Conservation (phyloP, 371 early-diverging fungal species). For the Mortierella sp. region DNA sequence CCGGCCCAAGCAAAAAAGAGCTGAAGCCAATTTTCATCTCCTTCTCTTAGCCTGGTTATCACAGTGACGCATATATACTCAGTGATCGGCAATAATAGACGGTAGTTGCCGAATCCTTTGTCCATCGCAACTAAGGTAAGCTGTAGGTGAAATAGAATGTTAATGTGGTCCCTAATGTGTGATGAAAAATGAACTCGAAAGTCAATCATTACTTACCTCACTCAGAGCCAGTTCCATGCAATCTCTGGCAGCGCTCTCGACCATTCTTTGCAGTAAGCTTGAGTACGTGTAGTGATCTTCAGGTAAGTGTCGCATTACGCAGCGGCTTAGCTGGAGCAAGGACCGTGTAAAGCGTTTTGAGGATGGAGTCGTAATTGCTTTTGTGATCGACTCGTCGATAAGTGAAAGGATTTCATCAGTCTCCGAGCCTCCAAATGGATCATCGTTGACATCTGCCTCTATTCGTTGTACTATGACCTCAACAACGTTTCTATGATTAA, state of each 20-base stretch:
- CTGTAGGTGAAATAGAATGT: too few species aligned
- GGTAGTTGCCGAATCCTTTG: constrained; percentile 13
- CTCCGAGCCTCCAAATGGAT: constrained; percentile 16
- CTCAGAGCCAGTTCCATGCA: too few species aligned
- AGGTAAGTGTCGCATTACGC: constrained; percentile 32
- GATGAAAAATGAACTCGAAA: too few species aligned
- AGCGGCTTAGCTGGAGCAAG: constrained; percentile 18
- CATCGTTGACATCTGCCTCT: constrained; percentile 6
- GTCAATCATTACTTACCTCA: too few species aligned
- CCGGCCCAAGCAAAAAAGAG: constrained; percentile 24
- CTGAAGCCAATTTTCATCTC: constrained; percentile 31
- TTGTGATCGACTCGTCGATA: constrained; percentile 20
- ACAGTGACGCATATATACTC: constrained; percentile 20
- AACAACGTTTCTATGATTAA: background rate
- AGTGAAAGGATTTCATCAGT: constrained; percentile 18
- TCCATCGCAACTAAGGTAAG: constrained; percentile 18
- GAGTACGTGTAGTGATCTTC: constrained; percentile 33
- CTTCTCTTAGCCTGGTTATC: constrained; percentile 18
- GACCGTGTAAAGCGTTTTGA: constrained; percentile 3
- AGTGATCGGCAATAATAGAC: constrained; percentile 26
- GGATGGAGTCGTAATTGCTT: constrained; percentile 1
- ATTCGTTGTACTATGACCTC: background rate
- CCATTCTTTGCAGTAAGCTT: constrained; percentile 14
- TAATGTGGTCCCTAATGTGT: too few species aligned
- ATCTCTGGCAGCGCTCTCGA: constrained; percentile 17